Evolutionary conservation across 148 eudicot species (phyloP).

Genomic region (Vaccinium vitisidaea): DNA sequence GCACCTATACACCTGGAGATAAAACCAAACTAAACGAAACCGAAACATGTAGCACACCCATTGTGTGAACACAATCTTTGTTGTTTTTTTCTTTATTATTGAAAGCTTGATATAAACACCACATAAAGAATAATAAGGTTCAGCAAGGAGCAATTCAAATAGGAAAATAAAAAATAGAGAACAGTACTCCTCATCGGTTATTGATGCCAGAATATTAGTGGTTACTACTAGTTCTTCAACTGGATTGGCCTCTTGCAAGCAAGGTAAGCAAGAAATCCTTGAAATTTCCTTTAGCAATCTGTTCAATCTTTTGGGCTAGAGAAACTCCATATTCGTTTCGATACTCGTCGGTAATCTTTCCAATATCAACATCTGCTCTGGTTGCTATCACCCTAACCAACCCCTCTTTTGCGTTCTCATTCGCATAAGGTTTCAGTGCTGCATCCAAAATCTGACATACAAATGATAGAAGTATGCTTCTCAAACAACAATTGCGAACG

Average conservation of each 20-base stretch:
- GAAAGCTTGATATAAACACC: no score
- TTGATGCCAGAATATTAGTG: background rate
- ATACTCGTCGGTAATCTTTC: no score
- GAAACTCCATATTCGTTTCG: no score
- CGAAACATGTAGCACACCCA: no score
- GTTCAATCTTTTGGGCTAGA: slow-evolving; percentile 27
- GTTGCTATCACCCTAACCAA: slow-evolving; percentile 55
- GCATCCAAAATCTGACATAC: slow-evolving; percentile 46
- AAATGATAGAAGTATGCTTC: background rate
- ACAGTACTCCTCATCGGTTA: no score
- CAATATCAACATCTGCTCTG: slow-evolving; percentile 45
- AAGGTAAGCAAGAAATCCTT: slow-evolving; percentile 69
- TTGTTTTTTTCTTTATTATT: no score
- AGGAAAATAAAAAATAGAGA: no score
- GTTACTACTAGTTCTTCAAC: background rate
- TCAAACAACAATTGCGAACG: background rate
- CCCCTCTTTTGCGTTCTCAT: slow-evolving; percentile 59
- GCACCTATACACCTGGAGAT: no score
- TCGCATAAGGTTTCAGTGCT: slow-evolving; percentile 43
- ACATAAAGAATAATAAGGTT: no score
- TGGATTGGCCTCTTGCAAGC: background rate
- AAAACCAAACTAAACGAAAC: no score
- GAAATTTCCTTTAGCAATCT: slow-evolving; percentile 58
- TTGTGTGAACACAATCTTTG: no score
- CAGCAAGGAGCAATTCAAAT: no score